Evolutionary conservation across 345 rosid species (phyloP).

Genomic region (Boechera divaricarpa): DNA sequence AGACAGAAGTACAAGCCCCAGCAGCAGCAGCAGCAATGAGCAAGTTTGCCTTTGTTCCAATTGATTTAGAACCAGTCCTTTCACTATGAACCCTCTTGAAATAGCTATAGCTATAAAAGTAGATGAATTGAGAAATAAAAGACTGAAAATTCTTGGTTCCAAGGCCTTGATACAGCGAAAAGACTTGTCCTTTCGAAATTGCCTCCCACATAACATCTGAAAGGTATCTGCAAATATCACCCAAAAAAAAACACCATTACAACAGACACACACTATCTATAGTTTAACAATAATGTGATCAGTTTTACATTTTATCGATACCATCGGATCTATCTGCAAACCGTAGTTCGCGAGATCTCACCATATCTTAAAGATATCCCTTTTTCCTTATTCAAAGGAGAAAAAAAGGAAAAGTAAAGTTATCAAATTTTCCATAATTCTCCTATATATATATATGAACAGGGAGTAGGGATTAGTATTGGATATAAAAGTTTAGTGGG

Average conservation of each 20-base stretch:
- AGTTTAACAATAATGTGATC: too few relatives aligned
- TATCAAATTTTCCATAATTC: too few relatives aligned
- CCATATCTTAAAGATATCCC: too few relatives aligned
- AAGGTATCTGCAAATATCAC: conserved; percentile 58
- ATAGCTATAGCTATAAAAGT: conserved; percentile 89
- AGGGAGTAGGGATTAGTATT: too few relatives aligned
- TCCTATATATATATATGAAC: too few relatives aligned
- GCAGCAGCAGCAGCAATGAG: conserved; percentile 88
- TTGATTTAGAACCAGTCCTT: conserved; percentile 70
- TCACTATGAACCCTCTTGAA: conserved; percentile 75
- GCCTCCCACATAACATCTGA: conserved; percentile 97
- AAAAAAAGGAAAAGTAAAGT: too few relatives aligned
- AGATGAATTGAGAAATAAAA: conserved; percentile 78
- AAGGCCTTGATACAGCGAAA: conserved; percentile 91
- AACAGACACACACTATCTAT: too few relatives aligned
- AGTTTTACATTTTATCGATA: too few relatives aligned
- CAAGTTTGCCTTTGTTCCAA: conserved; percentile 83
- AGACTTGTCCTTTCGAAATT: conserved; percentile 60
- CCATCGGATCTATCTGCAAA: too few relatives aligned
- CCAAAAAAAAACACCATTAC: neutral
- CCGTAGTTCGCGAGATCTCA: too few relatives aligned
- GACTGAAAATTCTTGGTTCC: conserved; percentile 95
- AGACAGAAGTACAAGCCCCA: conserved; percentile 80
- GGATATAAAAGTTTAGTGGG: too few relatives aligned
- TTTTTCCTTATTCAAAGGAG: too few relatives aligned